Base-by-base conservation (phyloP, 805 yeast genomes). In the Kluyveromyces dobzhanskii region DNA sequence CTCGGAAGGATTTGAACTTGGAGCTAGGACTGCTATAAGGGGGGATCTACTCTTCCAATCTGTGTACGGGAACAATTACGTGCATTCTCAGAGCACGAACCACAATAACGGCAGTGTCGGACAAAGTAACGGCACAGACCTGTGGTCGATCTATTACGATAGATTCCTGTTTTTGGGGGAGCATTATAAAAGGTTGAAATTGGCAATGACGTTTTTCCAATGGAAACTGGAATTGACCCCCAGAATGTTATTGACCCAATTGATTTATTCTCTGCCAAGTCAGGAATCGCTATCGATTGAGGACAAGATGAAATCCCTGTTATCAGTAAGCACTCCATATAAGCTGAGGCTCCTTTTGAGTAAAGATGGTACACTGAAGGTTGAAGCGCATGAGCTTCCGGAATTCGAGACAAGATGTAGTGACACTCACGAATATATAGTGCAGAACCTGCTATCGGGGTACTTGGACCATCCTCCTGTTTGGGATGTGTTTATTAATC, bases 401-500 rank as follows among this genome's bases (percentile, higher is more conserved):
- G 48, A 50, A 27, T 46, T 57, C 51, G 59, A 46, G 44, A 49
- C 13, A 41, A 38, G 23, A 38, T 10, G 9, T 17, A 1, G 17
- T 18, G 14, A 24, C n/a, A 24, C 44, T 3, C 36, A 43, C 3
- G 40, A 41, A 1, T 66, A 50, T 44, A 61, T 44, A 50, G 48
- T 57, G 48, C 57, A 34, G 32, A 59, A 46, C 19, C 45, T 51
- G 13, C 52, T 45, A 25, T 38, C 32, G 37, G 63, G 48, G 39
- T 56, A 50, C 52, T 43, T 46, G 39, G 47, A 52, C 11, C 35
- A 44, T 0, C 51, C 61, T 1, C 56, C 57, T 8, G 41, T 59
- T 0, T 87, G 83, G 78, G 73, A 69, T 16, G 76, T 86, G 0
- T 77, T 75, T 49, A 50, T 87, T 3, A 90, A 83, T 53, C 52